Evolutionary conservation across 192 early-diverging fungal genomes (phyloP), one percentile per base, ranked within the genome.

Genomic region (Coemansia sp.): DNA sequence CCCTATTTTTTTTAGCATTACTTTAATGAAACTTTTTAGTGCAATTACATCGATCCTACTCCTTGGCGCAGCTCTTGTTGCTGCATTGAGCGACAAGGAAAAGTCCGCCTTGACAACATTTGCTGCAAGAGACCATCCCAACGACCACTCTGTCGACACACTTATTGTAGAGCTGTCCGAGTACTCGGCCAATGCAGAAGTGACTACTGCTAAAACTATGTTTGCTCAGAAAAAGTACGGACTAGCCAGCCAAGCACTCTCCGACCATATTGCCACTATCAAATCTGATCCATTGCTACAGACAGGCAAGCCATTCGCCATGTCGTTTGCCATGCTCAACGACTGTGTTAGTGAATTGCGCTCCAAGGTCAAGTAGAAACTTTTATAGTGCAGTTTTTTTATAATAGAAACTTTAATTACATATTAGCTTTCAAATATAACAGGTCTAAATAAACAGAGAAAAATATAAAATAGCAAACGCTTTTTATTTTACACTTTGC

Each of bases 261-360:
- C 10, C 1, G 17, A 23, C 1, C 72, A 78, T 50, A 29, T 73
- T 17, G 37, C 23, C 8, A 29, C 68, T 8, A 62, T 79, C 5
- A 70, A 69, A 38, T 41, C 61, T 3, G 77, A 79, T 21, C 72
- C 72, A 3, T 62, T 79, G 2, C 57, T 79, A 7, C 77, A 79
- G 45, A 21, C 29, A 0, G 68, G 72, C 44, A 70, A 70, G 29
- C 71, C 65, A 32, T 51, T 67, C 6, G 60, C 64, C 5, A 38
- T 39, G 60, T 32, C 68, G 3, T 73, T 70, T 32, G 44, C 39
- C 37, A 79, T 79, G 68, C 72, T 74, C 19, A 65, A 66, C 34
- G 68, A 65, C 6, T 74, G 77, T 34, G 66, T 71, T 11, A 64
- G 32, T 21, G 65, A 79, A 38, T 34, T 79, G 3, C 42, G 42